A percentile compares a stretch with the other conserved stretches of the same genome.
Evolutionary conservation across 164 flowering plant genomes (phyloP).

Genomic region (Macadamia integrifolia): DNA sequence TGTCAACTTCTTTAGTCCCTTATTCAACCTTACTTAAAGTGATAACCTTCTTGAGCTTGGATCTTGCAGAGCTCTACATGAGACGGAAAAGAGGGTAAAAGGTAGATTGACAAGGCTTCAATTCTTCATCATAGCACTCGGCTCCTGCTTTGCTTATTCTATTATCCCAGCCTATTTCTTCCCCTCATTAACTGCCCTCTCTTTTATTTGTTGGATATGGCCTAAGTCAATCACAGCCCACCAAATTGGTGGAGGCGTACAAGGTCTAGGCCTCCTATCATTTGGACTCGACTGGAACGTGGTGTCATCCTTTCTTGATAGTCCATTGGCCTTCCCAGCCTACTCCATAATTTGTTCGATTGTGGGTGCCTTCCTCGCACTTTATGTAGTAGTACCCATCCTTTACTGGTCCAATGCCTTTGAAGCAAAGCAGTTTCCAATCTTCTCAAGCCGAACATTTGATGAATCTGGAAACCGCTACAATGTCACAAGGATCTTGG

Average conservation of each 20-base stretch:
- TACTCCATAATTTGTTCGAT: conserved; percentile 50
- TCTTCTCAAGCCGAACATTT: conserved; percentile 12
- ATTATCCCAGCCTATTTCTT: conserved; percentile 48
- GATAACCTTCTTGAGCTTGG: too few species aligned
- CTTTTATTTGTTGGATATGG: conserved; percentile 57
- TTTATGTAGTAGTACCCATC: conserved; percentile 46
- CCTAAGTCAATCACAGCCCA: conserved; percentile 44
- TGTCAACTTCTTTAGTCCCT: too few species aligned
- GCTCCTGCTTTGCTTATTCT: conserved; percentile 50
- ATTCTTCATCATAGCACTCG: too few species aligned
- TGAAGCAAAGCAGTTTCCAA: conserved; percentile 52
- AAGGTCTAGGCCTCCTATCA: conserved; percentile 60
- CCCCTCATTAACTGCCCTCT: conserved; percentile 40
- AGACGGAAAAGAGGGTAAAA: too few species aligned
- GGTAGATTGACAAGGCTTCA: too few species aligned
- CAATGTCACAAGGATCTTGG: too few species aligned
- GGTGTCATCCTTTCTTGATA: conserved; percentile 37
- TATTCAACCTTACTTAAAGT: too few species aligned
- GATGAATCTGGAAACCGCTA: too few species aligned
- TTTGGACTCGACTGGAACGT: conserved; percentile 59
- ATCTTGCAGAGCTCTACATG: too few species aligned
- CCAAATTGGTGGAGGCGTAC: conserved; percentile 54
- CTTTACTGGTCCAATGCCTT: conserved; percentile 45
- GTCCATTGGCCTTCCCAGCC: conserved; percentile 51
- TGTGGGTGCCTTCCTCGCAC: conserved; percentile 40